Percentiles rank a stretch among this genome's conserved stretches.
phyloP scores from a whole-genome alignment of 176 grass and related monocot species.

The Themeda triandra region DNA sequence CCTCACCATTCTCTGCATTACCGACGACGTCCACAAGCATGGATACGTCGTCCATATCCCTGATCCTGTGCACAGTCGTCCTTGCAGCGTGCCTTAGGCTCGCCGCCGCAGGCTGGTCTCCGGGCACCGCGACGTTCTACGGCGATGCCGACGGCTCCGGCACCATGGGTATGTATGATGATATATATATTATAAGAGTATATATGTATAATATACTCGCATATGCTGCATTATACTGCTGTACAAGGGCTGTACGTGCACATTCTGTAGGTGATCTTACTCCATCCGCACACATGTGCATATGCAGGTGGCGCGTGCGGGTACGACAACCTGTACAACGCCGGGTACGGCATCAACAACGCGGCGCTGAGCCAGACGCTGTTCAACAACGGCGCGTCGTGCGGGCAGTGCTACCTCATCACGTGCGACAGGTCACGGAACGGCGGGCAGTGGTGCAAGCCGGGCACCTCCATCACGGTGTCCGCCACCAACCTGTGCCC shows the following conservation, averaged over 20 bases:
- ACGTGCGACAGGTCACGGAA: background rate
- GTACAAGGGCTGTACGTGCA: background rate
- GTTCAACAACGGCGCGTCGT: slow-evolving; percentile 43
- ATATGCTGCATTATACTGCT: background rate
- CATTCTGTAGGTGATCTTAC: background rate
- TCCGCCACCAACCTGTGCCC: slow-evolving; percentile 51
- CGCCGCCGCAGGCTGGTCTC: background rate
- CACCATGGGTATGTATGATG: slow-evolving; percentile 32
- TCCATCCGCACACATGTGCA: too few species aligned
- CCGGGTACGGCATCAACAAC: slow-evolving; percentile 39
- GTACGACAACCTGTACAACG: slow-evolving; percentile 43
- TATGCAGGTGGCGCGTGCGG: slow-evolving; percentile 53
- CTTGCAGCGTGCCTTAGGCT: background rate
- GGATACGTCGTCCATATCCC: background rate
- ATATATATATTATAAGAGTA: too few species aligned
- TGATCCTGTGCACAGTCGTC: background rate
- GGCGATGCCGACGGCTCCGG: slow-evolving; percentile 3
- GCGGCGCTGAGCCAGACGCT: slow-evolving; percentile 37
- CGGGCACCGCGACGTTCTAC: slow-evolving; percentile 34
- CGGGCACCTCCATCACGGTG: slow-evolving; percentile 17
- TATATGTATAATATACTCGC: background rate
- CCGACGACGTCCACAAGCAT: background rate
- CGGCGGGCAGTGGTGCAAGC: background rate
- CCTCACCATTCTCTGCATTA: background rate
- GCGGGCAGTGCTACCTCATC: slow-evolving; percentile 42